Evolutionary conservation across 2,329 filamentous ascomycete species (phyloP).

Genomic region (Neonectria punicea): DNA sequence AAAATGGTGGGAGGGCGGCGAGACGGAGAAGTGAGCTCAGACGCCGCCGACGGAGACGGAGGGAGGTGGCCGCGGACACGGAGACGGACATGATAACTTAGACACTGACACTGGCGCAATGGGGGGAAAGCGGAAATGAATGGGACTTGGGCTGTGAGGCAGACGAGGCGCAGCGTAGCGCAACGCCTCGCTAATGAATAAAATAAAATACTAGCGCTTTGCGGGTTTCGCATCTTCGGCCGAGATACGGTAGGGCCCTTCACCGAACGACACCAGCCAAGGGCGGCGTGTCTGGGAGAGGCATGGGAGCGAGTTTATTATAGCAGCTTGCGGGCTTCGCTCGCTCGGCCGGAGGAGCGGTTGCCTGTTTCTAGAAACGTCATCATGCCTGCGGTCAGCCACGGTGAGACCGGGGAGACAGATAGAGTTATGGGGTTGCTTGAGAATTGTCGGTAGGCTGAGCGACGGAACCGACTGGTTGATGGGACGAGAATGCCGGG

Average conservation of each 20-base stretch:
- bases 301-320: not conserved
- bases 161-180: constrained; percentile 17
- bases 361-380: not conserved
- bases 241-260: not conserved
- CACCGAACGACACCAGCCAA: not conserved
- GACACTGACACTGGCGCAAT: too few relatives aligned
- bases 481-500: not conserved
- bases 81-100: constrained; percentile 8
- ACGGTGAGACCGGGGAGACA: not conserved
- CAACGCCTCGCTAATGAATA: not conserved
- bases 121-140: not conserved
- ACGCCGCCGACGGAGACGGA: constrained; percentile 21
- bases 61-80: not conserved
- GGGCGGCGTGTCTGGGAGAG: not conserved
- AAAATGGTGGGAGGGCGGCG: not conserved
- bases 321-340: not conserved
- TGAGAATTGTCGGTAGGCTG: not conserved
- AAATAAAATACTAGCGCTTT: not conserved
- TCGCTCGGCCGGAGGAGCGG: not conserved
- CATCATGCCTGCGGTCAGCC: not conserved
- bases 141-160: not conserved
- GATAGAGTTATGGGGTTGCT: not conserved
- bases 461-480: not conserved
- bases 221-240: not conserved
- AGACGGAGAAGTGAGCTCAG: not conserved